phyloP scores from a whole-genome alignment of 1,284 basidiomycete genomes.

The Ustilago lituana region DNA sequence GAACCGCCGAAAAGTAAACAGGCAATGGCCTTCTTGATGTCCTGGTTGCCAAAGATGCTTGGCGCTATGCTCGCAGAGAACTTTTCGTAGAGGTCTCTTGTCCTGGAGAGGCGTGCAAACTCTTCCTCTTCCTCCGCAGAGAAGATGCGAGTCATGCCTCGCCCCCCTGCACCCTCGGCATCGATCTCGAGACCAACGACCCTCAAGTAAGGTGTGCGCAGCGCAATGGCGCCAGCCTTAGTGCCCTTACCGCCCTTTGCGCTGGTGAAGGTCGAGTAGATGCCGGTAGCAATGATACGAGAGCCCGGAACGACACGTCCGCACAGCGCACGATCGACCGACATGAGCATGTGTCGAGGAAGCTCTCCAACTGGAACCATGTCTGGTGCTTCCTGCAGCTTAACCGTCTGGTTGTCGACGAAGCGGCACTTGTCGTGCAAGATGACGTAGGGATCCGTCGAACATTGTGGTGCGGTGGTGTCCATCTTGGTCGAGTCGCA shows the following conservation, averaged over 20 bases:
- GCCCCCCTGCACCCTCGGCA: constrained; percentile 73
- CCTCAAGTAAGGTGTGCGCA: constrained; percentile 93
- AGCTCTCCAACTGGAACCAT: constrained; percentile 99
- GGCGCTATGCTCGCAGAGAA: constrained; percentile 95
- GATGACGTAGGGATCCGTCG: constrained; percentile 94
- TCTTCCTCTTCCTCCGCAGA: constrained; percentile 97
- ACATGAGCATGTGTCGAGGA: constrained; percentile 92
- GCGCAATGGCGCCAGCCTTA: constrained; percentile 73
- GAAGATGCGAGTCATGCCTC: constrained; percentile 76
- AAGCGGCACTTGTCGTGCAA: constrained; percentile 94
- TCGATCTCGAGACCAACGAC: constrained; percentile 91
- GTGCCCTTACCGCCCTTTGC: constrained; percentile 74
- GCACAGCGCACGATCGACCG: constrained; percentile 74
- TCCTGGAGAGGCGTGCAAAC: constrained; percentile 87
- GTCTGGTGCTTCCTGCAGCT: constrained; percentile 98
- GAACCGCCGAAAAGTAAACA: constrained; percentile 96
- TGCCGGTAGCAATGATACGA: constrained; percentile 90
- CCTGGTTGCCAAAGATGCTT: constrained; percentile 93
- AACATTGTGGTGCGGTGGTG: constrained; percentile 82
- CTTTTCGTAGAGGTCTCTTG: constrained; percentile 89
- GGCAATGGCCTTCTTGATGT: constrained; percentile 97
- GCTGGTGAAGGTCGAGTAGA: constrained; percentile 94
- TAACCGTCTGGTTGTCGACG: constrained; percentile 94
- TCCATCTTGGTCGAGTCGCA: constrained; percentile 61
- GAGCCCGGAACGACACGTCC: constrained; percentile 81